Evolutionary conservation across 2,329 filamentous ascomycete genomes (phyloP), one percentile per base, ranked within the genome.

Genomic region (Amesomyces nigricolor): DNA sequence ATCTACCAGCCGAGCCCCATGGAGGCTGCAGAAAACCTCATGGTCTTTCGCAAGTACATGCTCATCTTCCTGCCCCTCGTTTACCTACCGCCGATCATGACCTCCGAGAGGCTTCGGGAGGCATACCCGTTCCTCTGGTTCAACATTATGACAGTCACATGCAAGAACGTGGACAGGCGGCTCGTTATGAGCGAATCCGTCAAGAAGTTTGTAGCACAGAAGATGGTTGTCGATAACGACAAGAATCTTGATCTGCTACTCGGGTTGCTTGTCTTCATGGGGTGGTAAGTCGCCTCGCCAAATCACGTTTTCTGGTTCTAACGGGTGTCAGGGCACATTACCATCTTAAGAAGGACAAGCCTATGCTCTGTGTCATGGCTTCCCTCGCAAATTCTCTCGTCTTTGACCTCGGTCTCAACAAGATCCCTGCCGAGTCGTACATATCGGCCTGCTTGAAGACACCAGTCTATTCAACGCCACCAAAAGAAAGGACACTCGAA

Each of bases 181-280:
- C 48, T 66, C 0, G 64, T 66, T 1, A 62, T 78, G 37, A 69
- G 70, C 37, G 71, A 72, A 2, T 70, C 68, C 16, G 67, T 77
- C 5, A 74, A 75, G 42, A 68, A 73, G 44, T 70, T 75, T 26
- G 51, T 81, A 13, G 72, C 76, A 0, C 69, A 73, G n/a, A 73
- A 72, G 53, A 66, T 80, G 26, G 61, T 82, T 6, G 56, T 79
- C 11, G 71, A 77, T 9, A 67, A 72, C n/a, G 77, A 81, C 53
- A 73, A 74, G 49, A 74, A 65, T 47, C 67, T 82, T 39, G 81
- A 83, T 58, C 59, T 82, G 10, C 66, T 84, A 2, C 68, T 78
- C 10, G 79, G 79, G 0, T 56, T 82, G 3, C 62, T 84, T 14
- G 58, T 70, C 60, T 50, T 75, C 68, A 51, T 68, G 74, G 19